Percentiles rank a stretch among this genome's conserved stretches.
Evolutionary conservation across 306 rosid species (phyloP).

Genomic region (Cucurbita pepo): DNA sequence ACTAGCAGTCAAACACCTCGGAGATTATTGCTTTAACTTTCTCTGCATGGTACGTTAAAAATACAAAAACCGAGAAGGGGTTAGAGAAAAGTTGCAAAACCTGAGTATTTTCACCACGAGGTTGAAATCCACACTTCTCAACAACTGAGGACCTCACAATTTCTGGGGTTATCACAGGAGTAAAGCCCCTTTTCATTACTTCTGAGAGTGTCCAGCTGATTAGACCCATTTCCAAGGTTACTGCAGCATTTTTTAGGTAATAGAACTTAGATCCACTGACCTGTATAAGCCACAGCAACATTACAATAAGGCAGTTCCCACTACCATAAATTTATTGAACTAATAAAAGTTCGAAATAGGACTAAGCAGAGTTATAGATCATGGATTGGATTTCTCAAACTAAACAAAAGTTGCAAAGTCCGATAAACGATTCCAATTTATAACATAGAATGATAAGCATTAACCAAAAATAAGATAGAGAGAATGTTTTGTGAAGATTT

Average conservation of each 20-base stretch:
- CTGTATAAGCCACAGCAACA: constrained; percentile 27
- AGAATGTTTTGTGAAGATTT: neutral
- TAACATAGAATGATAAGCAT: neutral
- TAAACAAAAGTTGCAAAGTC: neutral
- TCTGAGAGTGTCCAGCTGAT: constrained; percentile 82
- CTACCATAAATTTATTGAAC: neutral
- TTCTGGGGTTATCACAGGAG: constrained; percentile 82
- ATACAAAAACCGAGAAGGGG: neutral
- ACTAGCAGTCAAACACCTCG: neutral
- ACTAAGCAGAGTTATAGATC: neutral
- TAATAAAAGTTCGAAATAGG: neutral
- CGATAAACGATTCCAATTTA: neutral
- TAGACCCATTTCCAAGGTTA: constrained; percentile 75
- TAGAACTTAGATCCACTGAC: constrained; percentile 94
- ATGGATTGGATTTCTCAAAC: neutral
- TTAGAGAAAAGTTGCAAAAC: constrained; percentile 18
- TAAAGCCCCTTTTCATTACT: constrained; percentile 77
- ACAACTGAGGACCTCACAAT: constrained; percentile 85
- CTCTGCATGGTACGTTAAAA: neutral
- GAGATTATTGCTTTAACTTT: neutral
- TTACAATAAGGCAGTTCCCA: constrained; percentile 1
- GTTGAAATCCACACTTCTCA: constrained; percentile 96
- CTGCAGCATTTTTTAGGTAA: constrained; percentile 90
- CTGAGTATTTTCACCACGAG: constrained; percentile 89
- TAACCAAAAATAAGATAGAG: neutral